Evolutionary conservation across 2,329 filamentous ascomycete genomes (phyloP).

Genomic region (Cyanodermella asteris): DNA sequence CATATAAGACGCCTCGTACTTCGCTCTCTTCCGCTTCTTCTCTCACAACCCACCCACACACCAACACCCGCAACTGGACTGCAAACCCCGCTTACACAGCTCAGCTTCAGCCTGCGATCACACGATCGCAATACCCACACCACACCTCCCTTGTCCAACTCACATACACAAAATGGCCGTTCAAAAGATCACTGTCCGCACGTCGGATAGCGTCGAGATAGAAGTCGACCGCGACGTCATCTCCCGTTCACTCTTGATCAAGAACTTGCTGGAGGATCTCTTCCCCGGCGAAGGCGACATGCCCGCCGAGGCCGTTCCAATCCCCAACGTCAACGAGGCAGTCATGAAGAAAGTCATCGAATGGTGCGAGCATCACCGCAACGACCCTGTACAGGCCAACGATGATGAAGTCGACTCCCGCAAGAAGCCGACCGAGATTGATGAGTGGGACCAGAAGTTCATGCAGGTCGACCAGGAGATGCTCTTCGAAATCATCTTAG

Average conservation of each 20-base stretch:
- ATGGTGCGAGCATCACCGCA: constrained; percentile 91
- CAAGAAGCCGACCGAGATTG: constrained; percentile 97
- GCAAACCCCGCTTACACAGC: not conserved
- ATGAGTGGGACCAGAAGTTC: constrained; percentile 99
- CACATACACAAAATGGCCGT: constrained; percentile 9
- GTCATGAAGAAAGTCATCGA: constrained; percentile 93
- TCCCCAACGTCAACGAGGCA: constrained; percentile 80
- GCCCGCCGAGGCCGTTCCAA: constrained; percentile 53
- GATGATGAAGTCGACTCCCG: constrained; percentile 86
- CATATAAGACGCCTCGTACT: not conserved
- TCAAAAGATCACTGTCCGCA: constrained; percentile 22
- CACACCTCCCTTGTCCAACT: not conserved
- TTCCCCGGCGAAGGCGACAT: constrained; percentile 39
- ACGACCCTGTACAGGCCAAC: constrained; percentile 57
- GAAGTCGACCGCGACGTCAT: constrained; percentile 54
- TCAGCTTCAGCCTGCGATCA: not conserved
- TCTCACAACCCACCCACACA: not conserved
- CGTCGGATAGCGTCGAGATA: constrained; percentile 28
- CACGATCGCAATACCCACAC: not conserved
- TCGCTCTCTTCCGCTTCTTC: not conserved
- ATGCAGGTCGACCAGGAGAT: constrained; percentile 99
- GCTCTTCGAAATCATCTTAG: constrained; percentile 97
- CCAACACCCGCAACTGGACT: not conserved
- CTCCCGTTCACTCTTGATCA: constrained; percentile 84
- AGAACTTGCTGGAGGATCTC: constrained; percentile 93